phyloP scores from a whole-genome alignment of 805 yeast species.

The Kuraishia molischiana region DNA sequence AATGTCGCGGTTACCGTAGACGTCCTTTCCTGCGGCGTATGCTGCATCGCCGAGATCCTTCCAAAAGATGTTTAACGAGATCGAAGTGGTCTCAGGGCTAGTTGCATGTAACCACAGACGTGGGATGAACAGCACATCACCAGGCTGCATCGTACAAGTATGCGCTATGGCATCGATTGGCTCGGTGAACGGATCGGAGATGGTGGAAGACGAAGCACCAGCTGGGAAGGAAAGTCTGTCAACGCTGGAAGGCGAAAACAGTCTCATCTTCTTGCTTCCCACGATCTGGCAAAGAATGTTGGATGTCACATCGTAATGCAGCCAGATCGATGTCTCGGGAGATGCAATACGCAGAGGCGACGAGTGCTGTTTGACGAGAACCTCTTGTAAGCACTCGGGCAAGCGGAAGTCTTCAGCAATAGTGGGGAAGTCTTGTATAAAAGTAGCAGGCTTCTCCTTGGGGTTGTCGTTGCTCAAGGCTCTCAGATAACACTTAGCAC shows the following conservation, averaged over 20 bases:
- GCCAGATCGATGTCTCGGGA: constrained; percentile 21
- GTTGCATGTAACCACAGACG: constrained; percentile 28
- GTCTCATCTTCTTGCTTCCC: constrained; percentile 19
- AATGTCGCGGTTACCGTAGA: constrained; percentile 26
- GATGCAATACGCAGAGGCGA: constrained; percentile 24
- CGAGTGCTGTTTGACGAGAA: constrained; percentile 14
- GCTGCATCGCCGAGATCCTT: constrained; percentile 13
- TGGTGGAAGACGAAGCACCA: constrained; percentile 20
- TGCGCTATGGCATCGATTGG: constrained; percentile 11
- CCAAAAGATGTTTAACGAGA: constrained; percentile 25
- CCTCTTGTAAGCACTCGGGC: constrained; percentile 11
- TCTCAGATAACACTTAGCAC: constrained; percentile 13
- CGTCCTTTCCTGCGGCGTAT: constrained; percentile 22
- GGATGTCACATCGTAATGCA: constrained; percentile 26
- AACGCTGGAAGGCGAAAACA: constrained; percentile 24
- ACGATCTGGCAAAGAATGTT: constrained; percentile 22
- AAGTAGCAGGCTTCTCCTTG: constrained; percentile 16
- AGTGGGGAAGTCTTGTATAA: constrained; percentile 19
- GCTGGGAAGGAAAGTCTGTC: constrained; percentile 16
- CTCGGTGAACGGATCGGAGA: constrained; percentile 18
- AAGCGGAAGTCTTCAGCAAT: constrained; percentile 18
- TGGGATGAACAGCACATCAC: constrained; percentile 26
- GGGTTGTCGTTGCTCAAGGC: constrained; percentile 18
- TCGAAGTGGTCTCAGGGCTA: constrained; percentile 16
- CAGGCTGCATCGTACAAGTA: constrained; percentile 21